Evolutionary conservation across 495 filamentous ascomycete species (phyloP).

Genomic region (Cercophora newfieldiana): DNA sequence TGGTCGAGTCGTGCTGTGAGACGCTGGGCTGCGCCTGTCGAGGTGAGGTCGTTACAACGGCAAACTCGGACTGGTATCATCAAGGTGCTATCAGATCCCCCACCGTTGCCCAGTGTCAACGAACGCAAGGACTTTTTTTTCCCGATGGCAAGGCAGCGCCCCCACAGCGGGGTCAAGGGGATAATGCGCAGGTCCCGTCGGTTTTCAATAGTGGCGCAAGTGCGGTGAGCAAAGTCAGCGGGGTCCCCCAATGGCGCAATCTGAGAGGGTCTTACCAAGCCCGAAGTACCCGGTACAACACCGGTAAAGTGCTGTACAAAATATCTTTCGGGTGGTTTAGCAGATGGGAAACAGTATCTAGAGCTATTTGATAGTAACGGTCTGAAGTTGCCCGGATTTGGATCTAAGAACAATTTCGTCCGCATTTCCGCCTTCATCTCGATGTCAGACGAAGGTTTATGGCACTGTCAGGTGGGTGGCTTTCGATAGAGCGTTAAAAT

Average conservation of each 20-base stretch:
- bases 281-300: constrained; percentile 27
- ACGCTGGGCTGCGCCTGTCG: background rate
- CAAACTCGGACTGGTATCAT: background rate
- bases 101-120: background rate
- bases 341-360: background rate
- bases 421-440: background rate
- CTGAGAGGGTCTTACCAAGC: constrained; percentile 21
- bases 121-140: background rate
- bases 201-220: constrained; percentile 21
- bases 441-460: background rate
- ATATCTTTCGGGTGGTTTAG: constrained; percentile 6
- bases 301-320: constrained; percentile 25
- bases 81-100: constrained; percentile 3
- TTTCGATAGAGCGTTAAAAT: constrained; percentile 16
- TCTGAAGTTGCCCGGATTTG: no score
- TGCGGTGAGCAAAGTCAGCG: constrained; percentile 22
- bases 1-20: background rate
- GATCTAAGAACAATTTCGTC: background rate
- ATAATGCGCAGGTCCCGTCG: background rate
- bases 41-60: background rate
- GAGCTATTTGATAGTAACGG: no score
- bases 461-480: background rate
- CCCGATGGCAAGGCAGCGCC: background rate
- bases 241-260: constrained; percentile 37
- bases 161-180: background rate